Base-by-base conservation (phyloP, 2,329 filamentous ascomycete species). In the Aspergillus novoparasiticus region DNA sequence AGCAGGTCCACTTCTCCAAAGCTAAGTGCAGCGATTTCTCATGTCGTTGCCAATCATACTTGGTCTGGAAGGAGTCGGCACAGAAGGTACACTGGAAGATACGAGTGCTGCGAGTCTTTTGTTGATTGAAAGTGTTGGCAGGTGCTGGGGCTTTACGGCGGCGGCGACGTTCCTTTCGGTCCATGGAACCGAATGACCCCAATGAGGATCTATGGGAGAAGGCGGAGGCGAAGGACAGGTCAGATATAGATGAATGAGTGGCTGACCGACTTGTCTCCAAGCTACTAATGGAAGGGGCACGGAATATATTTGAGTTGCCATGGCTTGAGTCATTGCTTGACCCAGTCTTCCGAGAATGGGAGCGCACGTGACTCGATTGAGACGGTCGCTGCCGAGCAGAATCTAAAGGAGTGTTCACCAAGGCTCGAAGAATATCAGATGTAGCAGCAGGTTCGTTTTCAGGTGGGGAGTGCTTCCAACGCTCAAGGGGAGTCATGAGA, bases 391-490 rank as follows among this genome's bases (percentile, higher is more conserved):
- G 71, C 62, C 72, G 71, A n/a, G 69, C 68, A 58, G 75, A 68
- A 60, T 76, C 70, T 46, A 79, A 75, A 21, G 77, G 73, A 19
- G 79, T 77, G 64, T 76, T 78, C 50, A 77, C 78, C 71, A 90
- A 82, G 70, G 88, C 88, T 72, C 86, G 82, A 54, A 84, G 84
- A 79, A 90, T 90, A 80, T 86, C 88, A 43, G 82, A 85, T 62
- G 88, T 81, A 8, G 86, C 82, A 65, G 88, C 88, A 69, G 88
- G 86, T 83, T 90, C 88, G 82, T 90, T 84, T 78, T 90, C 87
- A 55, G 88, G 88, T 43, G 88, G 88, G 68, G 87, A 89, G 73
- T 88, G 82, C 73, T 89, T 85, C 88, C 88, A 90, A 83, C 88
- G 81, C 77, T 90, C 87, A 69, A 90, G 80, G 9, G 88, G 88